A percentile compares a stretch with the other conserved stretches of the same genome.
phyloP scores from a whole-genome alignment of 1,284 basidiomycete genomes.

The Rhodotorula sp. region DNA sequence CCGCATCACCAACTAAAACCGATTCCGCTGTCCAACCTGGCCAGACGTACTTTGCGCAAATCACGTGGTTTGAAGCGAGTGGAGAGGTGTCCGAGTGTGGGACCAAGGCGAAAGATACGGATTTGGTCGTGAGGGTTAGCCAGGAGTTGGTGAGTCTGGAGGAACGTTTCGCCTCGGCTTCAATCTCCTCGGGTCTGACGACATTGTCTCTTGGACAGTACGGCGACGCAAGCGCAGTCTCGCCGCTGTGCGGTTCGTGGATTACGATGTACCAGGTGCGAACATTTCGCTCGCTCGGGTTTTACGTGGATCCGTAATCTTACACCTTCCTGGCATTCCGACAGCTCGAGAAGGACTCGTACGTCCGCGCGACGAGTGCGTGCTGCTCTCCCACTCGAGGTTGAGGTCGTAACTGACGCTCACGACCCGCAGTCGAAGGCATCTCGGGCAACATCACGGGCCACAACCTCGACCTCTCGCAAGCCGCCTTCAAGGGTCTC shows the following conservation, averaged over 20 bases:
- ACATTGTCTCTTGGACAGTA: too few relatives aligned
- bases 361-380: constrained; percentile 19
- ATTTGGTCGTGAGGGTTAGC: constrained; percentile 22
- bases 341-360: constrained; percentile 19
- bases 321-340: neutral
- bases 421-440: constrained; percentile 11
- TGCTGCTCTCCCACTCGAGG: neutral
- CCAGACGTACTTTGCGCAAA: constrained; percentile 16
- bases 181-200: too few relatives aligned
- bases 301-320: too few relatives aligned
- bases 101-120: constrained; percentile 3
- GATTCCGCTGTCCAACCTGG: neutral
- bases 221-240: neutral
- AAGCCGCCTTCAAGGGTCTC: constrained; percentile 7
- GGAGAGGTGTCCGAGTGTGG: neutral
- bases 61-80: constrained; percentile 23
- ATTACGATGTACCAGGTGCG: constrained; percentile 22
- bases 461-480: constrained; percentile 10
- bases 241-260: constrained; percentile 15
- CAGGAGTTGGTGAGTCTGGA: constrained; percentile 18
- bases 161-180: too few relatives aligned
- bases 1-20: neutral
- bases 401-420: neutral
- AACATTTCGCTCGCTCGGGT: neutral
- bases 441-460: constrained; percentile 14